Conservation (phyloP, 78 protist species). For the Dictyostelium purpureum region DNA sequence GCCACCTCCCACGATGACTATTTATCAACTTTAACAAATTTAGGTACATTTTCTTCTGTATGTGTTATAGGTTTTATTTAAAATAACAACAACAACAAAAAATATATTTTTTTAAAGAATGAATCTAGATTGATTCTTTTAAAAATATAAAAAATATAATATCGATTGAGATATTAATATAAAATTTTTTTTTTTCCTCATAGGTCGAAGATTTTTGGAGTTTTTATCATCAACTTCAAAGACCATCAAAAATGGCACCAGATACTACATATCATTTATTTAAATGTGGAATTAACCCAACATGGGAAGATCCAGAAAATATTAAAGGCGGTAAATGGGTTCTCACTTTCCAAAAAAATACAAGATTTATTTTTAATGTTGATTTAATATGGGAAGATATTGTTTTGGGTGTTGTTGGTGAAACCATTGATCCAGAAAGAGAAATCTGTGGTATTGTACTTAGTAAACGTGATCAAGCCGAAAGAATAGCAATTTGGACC, state of each 20-base stretch:
- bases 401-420: conserved; percentile 71
- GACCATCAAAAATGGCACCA: conserved; percentile 59
- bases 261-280: conserved; percentile 68
- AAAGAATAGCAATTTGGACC: conserved; percentile 65
- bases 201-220: conserved; percentile 78
- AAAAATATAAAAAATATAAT: neutral
- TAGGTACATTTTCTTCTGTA: conserved; percentile 68
- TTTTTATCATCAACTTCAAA: conserved; percentile 44
- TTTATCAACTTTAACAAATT: conserved; percentile 34
- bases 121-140: neutral
- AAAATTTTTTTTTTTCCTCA: neutral
- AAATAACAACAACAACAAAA: neutral
- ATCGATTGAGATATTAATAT: neutral
- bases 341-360: neutral
- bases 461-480: conserved; percentile 25
- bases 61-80: neutral
- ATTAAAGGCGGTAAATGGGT: conserved; percentile 67
- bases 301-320: conserved; percentile 66
- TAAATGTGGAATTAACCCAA: conserved; percentile 60
- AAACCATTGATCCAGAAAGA: conserved; percentile 57
- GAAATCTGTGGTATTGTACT: conserved; percentile 70
- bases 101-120: neutral
- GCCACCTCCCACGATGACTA: conserved; percentile 38
- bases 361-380: conserved; percentile 6
- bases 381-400: conserved; percentile 71